phyloP scores from a whole-genome alignment of 495 filamentous ascomycete species.

The Clavariopsis aquatica region DNA sequence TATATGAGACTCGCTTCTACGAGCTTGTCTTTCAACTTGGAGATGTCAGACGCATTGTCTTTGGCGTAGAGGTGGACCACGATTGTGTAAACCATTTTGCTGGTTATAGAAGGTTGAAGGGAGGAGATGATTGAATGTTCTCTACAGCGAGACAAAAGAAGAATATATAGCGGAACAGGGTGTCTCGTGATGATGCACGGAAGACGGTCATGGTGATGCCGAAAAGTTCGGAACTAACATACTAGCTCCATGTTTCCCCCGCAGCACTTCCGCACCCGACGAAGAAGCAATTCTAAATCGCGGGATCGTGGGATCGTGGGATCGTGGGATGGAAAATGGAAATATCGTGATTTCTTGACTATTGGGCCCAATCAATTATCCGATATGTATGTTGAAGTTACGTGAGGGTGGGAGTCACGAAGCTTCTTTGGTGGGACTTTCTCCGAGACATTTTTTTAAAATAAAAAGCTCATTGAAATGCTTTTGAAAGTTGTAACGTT shows the following conservation, averaged over 20 bases:
- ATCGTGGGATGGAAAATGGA: not conserved
- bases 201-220: not conserved
- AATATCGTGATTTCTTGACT: not conserved
- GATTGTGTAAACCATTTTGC: slow-evolving; percentile 59
- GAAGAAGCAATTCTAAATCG: not conserved
- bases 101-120: not conserved
- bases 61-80: slow-evolving; percentile 66
- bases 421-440: no score
- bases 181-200: not conserved
- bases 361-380: not conserved
- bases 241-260: not conserved
- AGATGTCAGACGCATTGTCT: slow-evolving; percentile 58
- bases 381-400: no score
- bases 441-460: no score
- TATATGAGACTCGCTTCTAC: slow-evolving; percentile 66
- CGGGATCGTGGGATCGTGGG: no score
- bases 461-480: no score
- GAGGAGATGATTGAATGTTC: no score
- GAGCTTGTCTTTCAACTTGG: slow-evolving; percentile 65
- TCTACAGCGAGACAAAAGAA: no score
- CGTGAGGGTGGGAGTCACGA: no score
- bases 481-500: no score
- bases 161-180: no score
- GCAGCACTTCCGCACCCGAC: not conserved
- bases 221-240: not conserved